phyloP scores from a whole-genome alignment of 805 yeast species.

The Cephaloascus albidus region DNA sequence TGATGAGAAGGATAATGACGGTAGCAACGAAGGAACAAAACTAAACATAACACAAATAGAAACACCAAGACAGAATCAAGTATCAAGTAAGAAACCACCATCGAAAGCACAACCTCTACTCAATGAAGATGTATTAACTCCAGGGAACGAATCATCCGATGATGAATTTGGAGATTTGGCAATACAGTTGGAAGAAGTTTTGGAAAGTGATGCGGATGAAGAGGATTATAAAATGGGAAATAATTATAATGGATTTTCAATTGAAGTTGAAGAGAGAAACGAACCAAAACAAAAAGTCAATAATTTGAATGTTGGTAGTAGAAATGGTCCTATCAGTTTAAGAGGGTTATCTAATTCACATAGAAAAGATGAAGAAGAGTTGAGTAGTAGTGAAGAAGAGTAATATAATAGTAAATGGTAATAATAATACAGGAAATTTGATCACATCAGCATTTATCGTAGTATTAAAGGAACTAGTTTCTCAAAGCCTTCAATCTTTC shows the following conservation, averaged over 20 bases:
- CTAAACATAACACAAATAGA: neutral
- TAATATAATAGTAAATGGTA: too few species aligned
- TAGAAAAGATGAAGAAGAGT: conserved; percentile 10
- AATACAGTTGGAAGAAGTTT: neutral
- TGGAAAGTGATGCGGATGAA: conserved; percentile 1
- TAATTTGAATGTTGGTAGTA: neutral
- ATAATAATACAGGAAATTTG: too few species aligned
- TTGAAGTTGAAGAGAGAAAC: neutral
- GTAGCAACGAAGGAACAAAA: neutral
- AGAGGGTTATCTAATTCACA: conserved; percentile 11
- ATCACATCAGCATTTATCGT: too few species aligned
- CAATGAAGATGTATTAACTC: neutral
- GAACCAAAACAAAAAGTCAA: neutral
- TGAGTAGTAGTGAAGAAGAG: conserved; percentile 14
- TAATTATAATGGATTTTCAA: neutral
- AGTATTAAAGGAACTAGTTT: too few species aligned
- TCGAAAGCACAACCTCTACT: neutral
- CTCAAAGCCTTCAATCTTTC: conserved; percentile 86
- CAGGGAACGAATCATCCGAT: neutral
- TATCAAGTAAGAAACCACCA: neutral
- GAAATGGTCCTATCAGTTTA: conserved; percentile 10
- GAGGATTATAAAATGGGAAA: neutral
- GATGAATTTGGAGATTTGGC: conserved; percentile 1
- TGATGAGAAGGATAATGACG: neutral
- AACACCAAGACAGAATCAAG: neutral